Evolutionary conservation across 805 yeast species (phyloP).

Genomic region (Ogataea salicorniae): DNA sequence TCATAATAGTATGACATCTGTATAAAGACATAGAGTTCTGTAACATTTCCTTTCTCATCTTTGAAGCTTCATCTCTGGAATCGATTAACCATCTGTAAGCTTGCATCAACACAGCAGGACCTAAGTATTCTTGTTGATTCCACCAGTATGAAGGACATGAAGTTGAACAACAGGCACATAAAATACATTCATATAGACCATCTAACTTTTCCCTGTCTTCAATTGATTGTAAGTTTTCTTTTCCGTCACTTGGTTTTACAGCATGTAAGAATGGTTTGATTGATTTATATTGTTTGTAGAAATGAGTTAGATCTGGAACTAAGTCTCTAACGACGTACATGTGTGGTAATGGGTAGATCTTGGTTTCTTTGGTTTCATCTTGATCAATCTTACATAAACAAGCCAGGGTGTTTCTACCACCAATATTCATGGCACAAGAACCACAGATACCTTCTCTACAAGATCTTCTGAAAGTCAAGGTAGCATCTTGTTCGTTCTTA

Average conservation of each 20-base stretch:
- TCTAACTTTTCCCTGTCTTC: constrained; percentile 95
- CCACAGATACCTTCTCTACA: constrained; percentile 99
- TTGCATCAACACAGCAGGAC: constrained; percentile 99
- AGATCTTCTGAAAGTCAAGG: constrained; percentile 94
- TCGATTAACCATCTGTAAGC: constrained; percentile 99
- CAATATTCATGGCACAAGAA: constrained; percentile 99
- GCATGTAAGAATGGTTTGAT: constrained; percentile 96
- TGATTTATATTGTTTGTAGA: constrained; percentile 97
- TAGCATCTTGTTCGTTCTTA: constrained; percentile 94
- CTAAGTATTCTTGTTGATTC: constrained; percentile 98
- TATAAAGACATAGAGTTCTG: constrained; percentile 96
- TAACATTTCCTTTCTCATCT: constrained; percentile 76
- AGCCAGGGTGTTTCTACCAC: constrained; percentile 95
- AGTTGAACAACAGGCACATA: constrained; percentile 98
- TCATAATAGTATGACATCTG: constrained; percentile 99
- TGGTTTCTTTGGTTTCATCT: constrained; percentile 65
- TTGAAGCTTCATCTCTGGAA: constrained; percentile 89
- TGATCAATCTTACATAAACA: constrained; percentile 92
- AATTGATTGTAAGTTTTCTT: constrained; percentile 84
- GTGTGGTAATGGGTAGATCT: constrained; percentile 96
- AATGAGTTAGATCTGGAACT: constrained; percentile 96
- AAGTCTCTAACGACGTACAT: constrained; percentile 96
- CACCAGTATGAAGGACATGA: constrained; percentile 99
- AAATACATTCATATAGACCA: constrained; percentile 94
- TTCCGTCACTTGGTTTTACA: constrained; percentile 79